These are phyloP conservation scores for Venturia carpophila DNA, from an alignment of 2,329 filamentous ascomycete species.

Conservation along the genomic window DNA sequence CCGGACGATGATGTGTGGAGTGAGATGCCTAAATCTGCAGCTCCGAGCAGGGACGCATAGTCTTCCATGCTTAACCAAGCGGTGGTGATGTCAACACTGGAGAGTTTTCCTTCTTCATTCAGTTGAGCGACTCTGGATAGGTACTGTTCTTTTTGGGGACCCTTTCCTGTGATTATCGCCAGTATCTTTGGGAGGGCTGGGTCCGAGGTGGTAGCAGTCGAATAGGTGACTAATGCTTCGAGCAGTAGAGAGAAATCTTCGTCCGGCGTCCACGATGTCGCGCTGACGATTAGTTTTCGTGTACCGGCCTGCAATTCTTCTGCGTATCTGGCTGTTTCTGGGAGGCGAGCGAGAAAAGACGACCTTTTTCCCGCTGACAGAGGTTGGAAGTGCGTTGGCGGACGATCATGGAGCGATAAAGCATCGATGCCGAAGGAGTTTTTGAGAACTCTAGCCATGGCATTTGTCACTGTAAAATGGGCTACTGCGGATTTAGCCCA, in stretches of 20 bases:
- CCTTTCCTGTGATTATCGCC: constrained; percentile 90
- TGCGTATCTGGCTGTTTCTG: constrained; percentile 55
- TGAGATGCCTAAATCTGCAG: constrained; percentile 82
- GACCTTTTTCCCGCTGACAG: constrained; percentile 44
- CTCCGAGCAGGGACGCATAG: constrained; percentile 76
- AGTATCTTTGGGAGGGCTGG: constrained; percentile 57
- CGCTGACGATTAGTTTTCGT: constrained; percentile 72
- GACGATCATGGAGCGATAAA: constrained; percentile 75
- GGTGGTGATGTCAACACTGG: constrained; percentile 64
- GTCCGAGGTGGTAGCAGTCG: constrained; percentile 41
- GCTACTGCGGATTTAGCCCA: constrained; percentile 61
- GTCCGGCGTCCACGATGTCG: constrained; percentile 94
- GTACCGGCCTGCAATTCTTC: constrained; percentile 50
- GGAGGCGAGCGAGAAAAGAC: constrained; percentile 56
- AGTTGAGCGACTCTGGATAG: constrained; percentile 56
- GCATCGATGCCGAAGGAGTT: constrained; percentile 57
- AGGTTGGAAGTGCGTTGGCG: constrained; percentile 73
- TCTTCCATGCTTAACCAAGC: constrained; percentile 79
- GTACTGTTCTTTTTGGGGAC: constrained; percentile 74
- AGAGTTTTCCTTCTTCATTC: constrained; percentile 53
- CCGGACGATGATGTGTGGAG: constrained; percentile 90
- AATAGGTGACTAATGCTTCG: constrained; percentile 70
- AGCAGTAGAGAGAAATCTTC: constrained; percentile 90
- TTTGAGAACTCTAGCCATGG: constrained; percentile 71
- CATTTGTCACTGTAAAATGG: constrained; percentile 82